Evolutionary conservation across 768 basidiomycete genomes (phyloP).

Genomic region (Boletus rubroflammeus): DNA sequence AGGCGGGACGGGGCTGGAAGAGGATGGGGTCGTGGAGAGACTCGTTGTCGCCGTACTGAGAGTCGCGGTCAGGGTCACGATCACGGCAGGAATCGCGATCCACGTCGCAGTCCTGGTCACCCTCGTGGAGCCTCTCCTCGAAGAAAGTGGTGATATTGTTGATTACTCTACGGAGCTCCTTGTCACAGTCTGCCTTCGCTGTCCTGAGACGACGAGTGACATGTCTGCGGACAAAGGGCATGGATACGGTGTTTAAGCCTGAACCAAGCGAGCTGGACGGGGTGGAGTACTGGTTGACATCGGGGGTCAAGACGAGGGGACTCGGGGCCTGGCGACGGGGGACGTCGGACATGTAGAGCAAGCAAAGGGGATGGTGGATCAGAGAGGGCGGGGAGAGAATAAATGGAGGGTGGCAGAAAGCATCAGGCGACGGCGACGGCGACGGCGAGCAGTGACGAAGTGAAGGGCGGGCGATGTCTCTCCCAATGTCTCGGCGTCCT

Average conservation of each 20-base stretch:
- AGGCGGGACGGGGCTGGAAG: slow-evolving; percentile 51
- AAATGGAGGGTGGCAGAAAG: slow-evolving; percentile 5
- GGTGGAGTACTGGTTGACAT: slow-evolving; percentile 35
- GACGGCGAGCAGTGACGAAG: slow-evolving; percentile 13
- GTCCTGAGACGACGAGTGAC: slow-evolving; percentile 89
- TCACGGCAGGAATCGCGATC: slow-evolving; percentile 55
- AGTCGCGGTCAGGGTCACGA: slow-evolving; percentile 55
- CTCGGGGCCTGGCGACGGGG: slow-evolving; percentile 60
- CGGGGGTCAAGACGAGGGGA: slow-evolving; percentile 75
- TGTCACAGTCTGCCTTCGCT: slow-evolving; percentile 95
- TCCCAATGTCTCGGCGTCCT: neutral
- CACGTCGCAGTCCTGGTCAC: slow-evolving; percentile 58
- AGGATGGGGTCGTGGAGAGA: slow-evolving; percentile 58
- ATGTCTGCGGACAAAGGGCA: slow-evolving; percentile 91
- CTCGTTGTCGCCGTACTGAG: slow-evolving; percentile 53
- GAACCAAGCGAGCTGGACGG: slow-evolving; percentile 37
- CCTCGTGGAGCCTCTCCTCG: slow-evolving; percentile 82
- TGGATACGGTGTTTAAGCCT: slow-evolving; percentile 75
- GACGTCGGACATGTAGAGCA: slow-evolving; percentile 27
- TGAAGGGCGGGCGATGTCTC: slow-evolving; percentile 14
- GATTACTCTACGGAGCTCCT: slow-evolving; percentile 90
- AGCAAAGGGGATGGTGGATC: neutral
- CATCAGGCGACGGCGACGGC: slow-evolving; percentile 21
- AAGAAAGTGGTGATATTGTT: slow-evolving; percentile 93
- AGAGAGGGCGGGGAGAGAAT: slow-evolving; percentile 10